These are phyloP conservation scores for Krasilnikovozyma curviuscula DNA, from an alignment of 768 basidiomycete species.

Conservation along the genomic window DNA sequence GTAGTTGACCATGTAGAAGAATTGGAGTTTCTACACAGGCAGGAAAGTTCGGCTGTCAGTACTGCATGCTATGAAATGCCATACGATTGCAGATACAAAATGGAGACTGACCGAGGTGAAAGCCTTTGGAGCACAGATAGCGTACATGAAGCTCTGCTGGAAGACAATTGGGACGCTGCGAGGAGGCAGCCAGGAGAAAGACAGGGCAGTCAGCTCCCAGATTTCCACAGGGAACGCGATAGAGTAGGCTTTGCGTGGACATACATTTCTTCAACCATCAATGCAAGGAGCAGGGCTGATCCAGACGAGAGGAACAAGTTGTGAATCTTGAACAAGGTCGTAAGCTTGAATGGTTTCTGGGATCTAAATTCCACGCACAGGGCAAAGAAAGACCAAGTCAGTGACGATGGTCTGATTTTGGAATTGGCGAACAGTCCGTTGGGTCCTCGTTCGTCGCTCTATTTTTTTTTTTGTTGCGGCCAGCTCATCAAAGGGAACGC, in stretches of 20 bases:
- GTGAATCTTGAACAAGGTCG: conserved; percentile 64
- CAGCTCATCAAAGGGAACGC: no score
- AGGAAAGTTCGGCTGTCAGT: background rate
- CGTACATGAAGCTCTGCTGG: conserved; percentile 50
- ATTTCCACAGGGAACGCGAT: no score
- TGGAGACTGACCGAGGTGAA: conserved; percentile 66
- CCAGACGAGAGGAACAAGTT: conserved; percentile 73
- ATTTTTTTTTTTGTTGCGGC: no score
- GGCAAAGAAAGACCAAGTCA: no score
- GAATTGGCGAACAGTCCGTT: no score
- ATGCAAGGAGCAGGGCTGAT: conserved; percentile 59
- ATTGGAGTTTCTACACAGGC: conserved; percentile 52
- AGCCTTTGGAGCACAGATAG: conserved; percentile 52
- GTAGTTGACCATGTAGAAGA: conserved; percentile 98
- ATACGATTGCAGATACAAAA: background rate
- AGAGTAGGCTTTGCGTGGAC: no score
- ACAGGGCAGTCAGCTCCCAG: conserved; percentile 12
- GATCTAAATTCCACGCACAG: no score
- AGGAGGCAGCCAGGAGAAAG: background rate
- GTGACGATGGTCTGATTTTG: no score
- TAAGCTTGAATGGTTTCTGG: conserved; percentile 43
- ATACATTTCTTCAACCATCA: conserved; percentile 85
- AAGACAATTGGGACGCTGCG: conserved; percentile 44
- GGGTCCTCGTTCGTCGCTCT: no score
- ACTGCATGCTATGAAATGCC: background rate